A percentile compares a stretch with the other conserved stretches of the same genome.
Conservation (phyloP, 108 stramenopile species). For the Pseudonitzschia multiseries region DNA sequence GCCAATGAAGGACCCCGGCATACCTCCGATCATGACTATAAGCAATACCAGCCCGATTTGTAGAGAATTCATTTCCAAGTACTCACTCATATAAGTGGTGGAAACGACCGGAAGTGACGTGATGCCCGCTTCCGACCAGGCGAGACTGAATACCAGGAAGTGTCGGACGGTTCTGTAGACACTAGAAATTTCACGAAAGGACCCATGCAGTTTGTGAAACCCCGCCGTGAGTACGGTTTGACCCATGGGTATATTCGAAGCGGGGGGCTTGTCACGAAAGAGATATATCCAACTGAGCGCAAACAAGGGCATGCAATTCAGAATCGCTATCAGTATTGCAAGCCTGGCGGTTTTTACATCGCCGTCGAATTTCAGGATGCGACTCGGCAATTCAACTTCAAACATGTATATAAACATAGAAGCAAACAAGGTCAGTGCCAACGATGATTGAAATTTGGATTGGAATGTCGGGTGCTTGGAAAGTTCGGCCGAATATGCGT, state of each 20-base stretch:
- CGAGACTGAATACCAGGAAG: conserved; percentile 20
- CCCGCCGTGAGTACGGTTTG: conserved; percentile 19
- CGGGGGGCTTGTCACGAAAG: not conserved
- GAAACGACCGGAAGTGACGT: conserved; percentile 30
- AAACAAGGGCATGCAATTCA: not conserved
- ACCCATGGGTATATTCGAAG: not conserved
- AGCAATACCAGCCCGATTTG: conserved; percentile 34
- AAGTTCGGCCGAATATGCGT: conserved; percentile 9
- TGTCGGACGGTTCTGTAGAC: conserved; percentile 17
- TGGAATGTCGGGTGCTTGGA: not conserved
- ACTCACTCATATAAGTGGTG: conserved; percentile 35
- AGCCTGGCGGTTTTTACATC: not conserved
- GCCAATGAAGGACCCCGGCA: conserved; percentile 4
- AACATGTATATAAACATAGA: not conserved
- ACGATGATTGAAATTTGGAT: not conserved
- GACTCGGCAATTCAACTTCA: not conserved
- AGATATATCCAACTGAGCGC: not conserved
- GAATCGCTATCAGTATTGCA: not conserved
- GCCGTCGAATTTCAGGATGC: not conserved
- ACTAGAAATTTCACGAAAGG: conserved; percentile 5
- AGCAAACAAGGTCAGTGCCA: not conserved
- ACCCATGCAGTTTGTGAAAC: conserved; percentile 20
- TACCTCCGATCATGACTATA: conserved; percentile 13
- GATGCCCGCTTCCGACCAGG: conserved; percentile 29
- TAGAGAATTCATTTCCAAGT: conserved; percentile 11